Conservation (phyloP, 2,329 filamentous ascomycete species). For the Phaeosphaeria sp. region DNA sequence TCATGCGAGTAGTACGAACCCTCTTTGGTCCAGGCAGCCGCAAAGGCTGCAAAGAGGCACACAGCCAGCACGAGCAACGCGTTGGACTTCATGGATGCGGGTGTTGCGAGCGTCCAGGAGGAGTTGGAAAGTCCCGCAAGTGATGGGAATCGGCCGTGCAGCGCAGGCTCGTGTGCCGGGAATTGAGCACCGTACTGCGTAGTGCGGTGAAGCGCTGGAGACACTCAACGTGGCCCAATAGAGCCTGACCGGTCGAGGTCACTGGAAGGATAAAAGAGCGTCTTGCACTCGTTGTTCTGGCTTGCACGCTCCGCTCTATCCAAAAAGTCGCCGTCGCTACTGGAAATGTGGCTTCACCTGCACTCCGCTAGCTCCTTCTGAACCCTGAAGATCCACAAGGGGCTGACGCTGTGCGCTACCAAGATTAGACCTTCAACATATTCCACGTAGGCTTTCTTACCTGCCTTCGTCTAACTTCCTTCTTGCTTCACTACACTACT, state of each 20-base stretch:
- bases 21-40: slow-evolving; percentile 87
- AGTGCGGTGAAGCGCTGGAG: slow-evolving; percentile 28
- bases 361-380: slow-evolving; percentile 12
- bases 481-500: slow-evolving; percentile 11
- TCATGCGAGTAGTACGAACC: slow-evolving; percentile 57
- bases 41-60: slow-evolving; percentile 69
- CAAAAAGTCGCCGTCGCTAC: background rate
- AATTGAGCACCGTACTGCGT: slow-evolving; percentile 7
- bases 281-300: slow-evolving; percentile 1
- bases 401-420: slow-evolving; percentile 6
- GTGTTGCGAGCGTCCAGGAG: slow-evolving; percentile 19
- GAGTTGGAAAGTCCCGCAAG: slow-evolving; percentile 26
- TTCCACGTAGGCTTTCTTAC: slow-evolving; percentile 9
- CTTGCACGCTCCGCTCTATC: slow-evolving; percentile 2
- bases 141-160: slow-evolving; percentile 16
- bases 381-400: slow-evolving; percentile 20
- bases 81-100: slow-evolving; percentile 71
- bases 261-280: slow-evolving; percentile 14
- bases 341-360: slow-evolving; percentile 9
- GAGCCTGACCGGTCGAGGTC: slow-evolving; percentile 10
- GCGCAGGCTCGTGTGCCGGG: slow-evolving; percentile 35
- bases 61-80: slow-evolving; percentile 70
- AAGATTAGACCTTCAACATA: background rate
- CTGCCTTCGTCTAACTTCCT: slow-evolving; percentile 8
- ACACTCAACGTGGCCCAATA: slow-evolving; percentile 35